Evolutionary conservation across 2,329 filamentous ascomycete species (phyloP).

Genomic region (Periconia macrospinosa): DNA sequence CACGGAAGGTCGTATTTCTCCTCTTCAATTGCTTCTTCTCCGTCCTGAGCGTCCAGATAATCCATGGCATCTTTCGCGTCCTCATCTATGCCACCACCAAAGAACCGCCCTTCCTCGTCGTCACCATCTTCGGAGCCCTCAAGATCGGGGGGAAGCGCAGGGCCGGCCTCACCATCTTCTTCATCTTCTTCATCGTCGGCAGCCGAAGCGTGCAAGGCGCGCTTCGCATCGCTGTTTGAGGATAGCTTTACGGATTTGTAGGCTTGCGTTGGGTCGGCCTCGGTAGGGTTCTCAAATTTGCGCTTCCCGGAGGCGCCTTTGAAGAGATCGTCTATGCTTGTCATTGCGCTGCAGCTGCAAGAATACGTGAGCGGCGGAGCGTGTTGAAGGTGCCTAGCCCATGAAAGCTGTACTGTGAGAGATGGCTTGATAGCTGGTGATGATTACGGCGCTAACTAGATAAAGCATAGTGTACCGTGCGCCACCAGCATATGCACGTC

Average conservation of each 20-base stretch:
- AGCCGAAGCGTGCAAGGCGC: slow-evolving; percentile 50
- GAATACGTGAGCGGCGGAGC: background rate
- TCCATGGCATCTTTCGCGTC: slow-evolving; percentile 83
- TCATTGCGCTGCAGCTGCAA: slow-evolving; percentile 45
- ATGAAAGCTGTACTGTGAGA: too few relatives aligned
- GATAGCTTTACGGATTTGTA: slow-evolving; percentile 64
- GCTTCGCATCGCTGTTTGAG: slow-evolving; percentile 53
- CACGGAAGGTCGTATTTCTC: slow-evolving; percentile 84
- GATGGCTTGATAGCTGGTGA: too few relatives aligned
- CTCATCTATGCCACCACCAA: slow-evolving; percentile 84
- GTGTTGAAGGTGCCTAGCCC: too few relatives aligned
- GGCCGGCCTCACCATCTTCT: slow-evolving; percentile 51
- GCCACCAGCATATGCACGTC: too few relatives aligned
- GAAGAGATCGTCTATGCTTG: slow-evolving; percentile 65
- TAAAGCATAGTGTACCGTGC: too few relatives aligned
- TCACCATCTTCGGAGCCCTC: slow-evolving; percentile 58
- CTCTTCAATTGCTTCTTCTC: slow-evolving; percentile 54
- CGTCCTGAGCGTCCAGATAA: slow-evolving; percentile 74
- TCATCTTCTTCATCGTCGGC: slow-evolving; percentile 53
- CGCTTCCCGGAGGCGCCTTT: slow-evolving; percentile 61
- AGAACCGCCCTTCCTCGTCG: slow-evolving; percentile 93
- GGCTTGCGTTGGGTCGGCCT: slow-evolving; percentile 58
- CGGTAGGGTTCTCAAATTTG: slow-evolving; percentile 59
- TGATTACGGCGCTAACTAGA: too few relatives aligned
- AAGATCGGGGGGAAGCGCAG: slow-evolving; percentile 58